Base-by-base conservation (phyloP, 352 stramenopile genomes). In the Phytopythium aichiense region DNA sequence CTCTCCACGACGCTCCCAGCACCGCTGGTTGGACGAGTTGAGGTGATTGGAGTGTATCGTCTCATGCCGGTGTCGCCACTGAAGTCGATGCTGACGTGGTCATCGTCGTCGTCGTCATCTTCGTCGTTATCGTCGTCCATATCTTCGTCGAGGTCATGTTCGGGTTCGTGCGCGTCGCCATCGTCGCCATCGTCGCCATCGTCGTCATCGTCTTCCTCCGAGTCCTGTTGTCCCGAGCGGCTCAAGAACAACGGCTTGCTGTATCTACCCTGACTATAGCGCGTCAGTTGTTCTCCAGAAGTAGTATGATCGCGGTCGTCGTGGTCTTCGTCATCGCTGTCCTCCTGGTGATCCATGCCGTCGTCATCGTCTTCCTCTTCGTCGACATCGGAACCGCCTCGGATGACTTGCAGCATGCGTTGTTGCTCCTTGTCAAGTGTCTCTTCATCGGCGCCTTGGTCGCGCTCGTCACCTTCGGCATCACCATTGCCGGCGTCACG, bases 41-140 rank as follows among this genome's bases (percentile, higher is more conserved):
- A 22, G 9, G n/a, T 9, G 20, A 49, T 23, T 7, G 20, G n/a
- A 0, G 16, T 25, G 20, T 49, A 49, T 25, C 28, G 12, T 18
- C 50, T 22, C 2, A 38, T 37, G n/a, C 51, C 51, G 18, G 35
- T 28, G 9, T 49, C 37, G 35, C 37, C 22, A 6, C 35, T 46
- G n/a, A 58, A 58, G 23, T 58, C 53, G 31, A 40, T 31, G 30
- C 46, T 63, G 13, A 37, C 30, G 1, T 22, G n/a, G 33, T 69
- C 55, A 20, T 76, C 64, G 55, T 74, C 61, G 18, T 61, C 66
- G 25, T 60, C 49, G 23, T 64, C 71, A 6, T 61, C 33, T 12
- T 13, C 56, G 12, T 38, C 30, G 6, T 61, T 43, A 56, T 15
- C 52, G 22, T 66, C 48, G 16, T 16, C 20, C n/a, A 59, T 35